Evolutionary conservation across 805 yeast species (phyloP), one percentile per base, ranked within the genome.

Genomic region (Kluyveromyces dobzhanskii): DNA sequence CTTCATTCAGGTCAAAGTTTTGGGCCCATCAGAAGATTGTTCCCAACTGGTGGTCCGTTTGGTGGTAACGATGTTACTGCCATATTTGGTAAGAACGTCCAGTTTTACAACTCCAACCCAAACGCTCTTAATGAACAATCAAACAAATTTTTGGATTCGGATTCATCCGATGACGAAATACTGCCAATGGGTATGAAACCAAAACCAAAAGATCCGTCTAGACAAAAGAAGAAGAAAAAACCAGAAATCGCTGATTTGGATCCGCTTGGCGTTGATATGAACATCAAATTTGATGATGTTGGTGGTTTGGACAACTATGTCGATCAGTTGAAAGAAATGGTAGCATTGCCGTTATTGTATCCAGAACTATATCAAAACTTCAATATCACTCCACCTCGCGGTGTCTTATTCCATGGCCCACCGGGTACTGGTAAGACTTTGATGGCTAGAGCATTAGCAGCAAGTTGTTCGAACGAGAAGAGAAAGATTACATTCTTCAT

Each of bases 381-480:
- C 54, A 80, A 78, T 41, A 86, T 90, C 26, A 85, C 96, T 0
- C 97, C 98, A 1, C 98, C 98, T 14, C 69, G 98, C 47, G 98
- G 98, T 45, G 98, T 92, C 1, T 62, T 92, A 40, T 92, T 92
- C 64, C 98, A 92, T 61, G 98, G 98, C 34, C 98, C 98, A 4
- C 98, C 98, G 3, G 98, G 98, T 47, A 92, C 98, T 0, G 98
- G 98, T 71, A 92, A 92, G 58, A 92, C 98, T 0, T 71, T 92
- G 38, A 86, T 92, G 95, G 98, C 98, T 0, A 67, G 98, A 43
- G 98, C 98, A 0, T 66, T 92, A 37, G 98, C 98, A 1, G 92
- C 97, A 0, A 84, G 94, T 47, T 87, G 95, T 51, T 84, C 95
- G 0, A 76, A 94, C 0, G 79, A 84, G 13, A 79, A 80, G 11